Base-by-base conservation (phyloP, 2,329 filamentous ascomycete genomes). In the Ophiostoma ips region DNA sequence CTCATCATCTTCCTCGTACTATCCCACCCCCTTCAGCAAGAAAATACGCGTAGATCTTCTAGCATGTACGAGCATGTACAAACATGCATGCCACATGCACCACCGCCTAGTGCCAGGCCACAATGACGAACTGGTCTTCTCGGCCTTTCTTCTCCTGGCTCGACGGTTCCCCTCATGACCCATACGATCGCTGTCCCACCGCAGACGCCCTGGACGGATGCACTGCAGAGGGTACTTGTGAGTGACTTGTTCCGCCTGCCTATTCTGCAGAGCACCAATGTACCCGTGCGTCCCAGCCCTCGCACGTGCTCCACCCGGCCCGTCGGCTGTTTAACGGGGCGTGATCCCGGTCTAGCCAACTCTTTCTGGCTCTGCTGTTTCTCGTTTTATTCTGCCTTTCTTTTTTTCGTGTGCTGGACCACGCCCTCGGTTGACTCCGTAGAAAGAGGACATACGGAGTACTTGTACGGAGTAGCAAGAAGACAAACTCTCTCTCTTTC, bases 251-350 rank as follows among this genome's bases (percentile, higher is more conserved):
- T 33, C 24, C 34, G 24, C 43, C 35, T 18, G 44, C 19, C 35
- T 50, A 47, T 28, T 47, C 43, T 50, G 12, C 37, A 24, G 11
- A 41, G 19, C 37, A 41, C 19, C 24, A 2, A 43, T 16, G 38
- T 43, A 43, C 24, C 40, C 13, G 24, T 19, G 10, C 28, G 43
- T 45, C 19, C 43, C 28, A 11, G 41, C 28, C 24, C 28, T 15
- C 30, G 46, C 49, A 52, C 48, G 50, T 55, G 52, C 54, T 51
- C 54, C 50, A 55, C 54, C 50, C 54, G 52, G 43, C 48, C 50
- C 54, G 50, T 46, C 44, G 52, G 50, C 52, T 52, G 52, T 51
- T 49, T 52, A 52, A 49, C 50, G 51, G 40, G 52, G 49, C 49
- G 45, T 48, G 34, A 48, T 41, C 54, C 49, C 47, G 31, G 30